A percentile compares a stretch with the other conserved stretches of the same genome.
Conservation (phyloP, 2,329 filamentous ascomycete species). For the Aureobasidium pullulans region DNA sequence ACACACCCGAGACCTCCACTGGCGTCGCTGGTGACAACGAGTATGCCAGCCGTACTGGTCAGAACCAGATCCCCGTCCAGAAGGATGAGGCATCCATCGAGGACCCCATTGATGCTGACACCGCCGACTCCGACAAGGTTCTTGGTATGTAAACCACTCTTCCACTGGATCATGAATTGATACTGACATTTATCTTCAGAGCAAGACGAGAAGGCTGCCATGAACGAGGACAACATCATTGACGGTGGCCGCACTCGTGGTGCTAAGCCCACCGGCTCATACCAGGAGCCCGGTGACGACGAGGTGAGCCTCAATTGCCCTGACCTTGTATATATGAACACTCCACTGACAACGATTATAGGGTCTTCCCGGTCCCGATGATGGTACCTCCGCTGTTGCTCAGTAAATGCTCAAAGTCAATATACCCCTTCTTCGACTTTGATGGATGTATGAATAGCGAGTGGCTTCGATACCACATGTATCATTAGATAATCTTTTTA, state of each 20-base stretch:
- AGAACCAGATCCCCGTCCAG: slow-evolving; percentile 39
- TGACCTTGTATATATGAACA: too few species aligned
- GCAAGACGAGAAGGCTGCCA: slow-evolving; percentile 42
- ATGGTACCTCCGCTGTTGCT: slow-evolving; percentile 15
- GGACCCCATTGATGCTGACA: slow-evolving; percentile 36
- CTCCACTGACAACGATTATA: not conserved
- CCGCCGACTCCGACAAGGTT: slow-evolving; percentile 41
- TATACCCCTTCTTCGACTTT: not conserved
- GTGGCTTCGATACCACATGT: not conserved
- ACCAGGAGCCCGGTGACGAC: slow-evolving; percentile 46
- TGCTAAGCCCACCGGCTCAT: slow-evolving; percentile 38
- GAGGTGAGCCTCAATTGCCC: slow-evolving; percentile 17
- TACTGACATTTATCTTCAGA: slow-evolving; percentile 18
- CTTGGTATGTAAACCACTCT: slow-evolving; percentile 31
- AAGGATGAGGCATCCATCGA: slow-evolving; percentile 40
- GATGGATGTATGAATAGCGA: not conserved
- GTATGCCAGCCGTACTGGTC: slow-evolving; percentile 41
- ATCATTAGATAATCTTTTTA: not conserved
- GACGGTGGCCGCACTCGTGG: slow-evolving; percentile 38
- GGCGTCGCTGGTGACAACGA: slow-evolving; percentile 35
- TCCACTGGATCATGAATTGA: not conserved
- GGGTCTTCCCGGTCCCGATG: slow-evolving; percentile 17
- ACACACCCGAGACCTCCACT: slow-evolving; percentile 20
- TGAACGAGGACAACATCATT: slow-evolving; percentile 42
- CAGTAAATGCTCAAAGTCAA: slow-evolving; percentile 5